Conservation (phyloP, 2,329 filamentous ascomycete species). For the Lasiodiplodia gonubiensis region DNA sequence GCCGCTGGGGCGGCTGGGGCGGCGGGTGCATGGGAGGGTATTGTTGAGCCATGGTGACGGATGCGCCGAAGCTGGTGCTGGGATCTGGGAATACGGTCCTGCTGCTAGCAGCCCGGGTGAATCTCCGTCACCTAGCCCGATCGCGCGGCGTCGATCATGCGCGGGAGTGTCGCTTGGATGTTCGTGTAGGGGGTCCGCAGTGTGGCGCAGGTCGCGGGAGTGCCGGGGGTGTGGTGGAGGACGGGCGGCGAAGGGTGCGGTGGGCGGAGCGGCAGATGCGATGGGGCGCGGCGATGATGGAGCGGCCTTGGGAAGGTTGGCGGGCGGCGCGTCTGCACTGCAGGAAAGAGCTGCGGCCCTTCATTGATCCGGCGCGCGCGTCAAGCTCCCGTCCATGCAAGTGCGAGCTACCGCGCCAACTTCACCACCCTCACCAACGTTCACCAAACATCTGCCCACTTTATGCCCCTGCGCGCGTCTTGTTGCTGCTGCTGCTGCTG, state of each 20-base stretch:
- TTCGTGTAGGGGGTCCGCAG: background rate
- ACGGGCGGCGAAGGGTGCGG: background rate
- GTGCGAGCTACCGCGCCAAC: background rate
- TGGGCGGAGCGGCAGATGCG: background rate
- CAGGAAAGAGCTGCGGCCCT: slow-evolving; percentile 11
- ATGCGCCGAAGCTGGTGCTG: slow-evolving; percentile 11
- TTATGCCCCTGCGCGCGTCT: slow-evolving; percentile 5
- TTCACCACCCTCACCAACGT: background rate
- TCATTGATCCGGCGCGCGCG: slow-evolving; percentile 18
- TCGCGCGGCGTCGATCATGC: slow-evolving; percentile 23
- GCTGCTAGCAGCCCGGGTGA: slow-evolving; percentile 23
- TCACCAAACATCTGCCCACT: background rate
- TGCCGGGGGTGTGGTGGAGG: background rate
- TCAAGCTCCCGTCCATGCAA: slow-evolving; percentile 10
- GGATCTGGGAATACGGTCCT: background rate
- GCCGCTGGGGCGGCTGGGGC: slow-evolving; percentile 54
- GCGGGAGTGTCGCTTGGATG: background rate
- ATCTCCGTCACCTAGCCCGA: slow-evolving; percentile 23
- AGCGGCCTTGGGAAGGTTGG: slow-evolving; percentile 18
- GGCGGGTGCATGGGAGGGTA: slow-evolving; percentile 41
- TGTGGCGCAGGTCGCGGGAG: background rate
- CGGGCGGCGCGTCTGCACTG: slow-evolving; percentile 20
- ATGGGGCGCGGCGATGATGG: slow-evolving; percentile 18
- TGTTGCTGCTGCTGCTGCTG: slow-evolving; percentile 9
- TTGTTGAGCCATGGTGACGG: slow-evolving; percentile 34